Percentiles rank a stretch among this genome's conserved stretches.
These are phyloP conservation scores for Fraxinus platypoda DNA, from an alignment of 305 asterid genomes.

Conservation along the genomic window DNA sequence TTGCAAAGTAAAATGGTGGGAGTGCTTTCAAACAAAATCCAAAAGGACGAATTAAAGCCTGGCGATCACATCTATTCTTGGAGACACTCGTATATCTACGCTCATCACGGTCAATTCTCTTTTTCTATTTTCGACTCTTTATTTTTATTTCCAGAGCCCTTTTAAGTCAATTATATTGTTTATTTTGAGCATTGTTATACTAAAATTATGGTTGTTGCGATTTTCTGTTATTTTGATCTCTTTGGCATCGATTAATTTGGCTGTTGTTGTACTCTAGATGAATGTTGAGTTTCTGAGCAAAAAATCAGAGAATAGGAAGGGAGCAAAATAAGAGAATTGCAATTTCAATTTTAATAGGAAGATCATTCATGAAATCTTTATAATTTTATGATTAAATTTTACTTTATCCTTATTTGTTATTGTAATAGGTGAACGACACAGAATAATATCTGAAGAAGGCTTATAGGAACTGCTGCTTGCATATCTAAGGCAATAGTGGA, in stretches of 20 bases:
- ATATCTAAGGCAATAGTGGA: neutral
- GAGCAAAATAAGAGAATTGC: neutral
- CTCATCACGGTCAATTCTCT: slow-evolving; percentile 68
- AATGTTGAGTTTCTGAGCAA: neutral
- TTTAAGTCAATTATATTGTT: neutral
- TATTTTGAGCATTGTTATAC: neutral
- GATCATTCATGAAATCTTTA: neutral
- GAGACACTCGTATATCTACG: slow-evolving; percentile 75
- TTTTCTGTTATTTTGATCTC: neutral
- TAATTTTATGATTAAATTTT: neutral
- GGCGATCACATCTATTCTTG: slow-evolving; percentile 94
- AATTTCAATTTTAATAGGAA: neutral
- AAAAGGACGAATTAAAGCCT: slow-evolving; percentile 46
- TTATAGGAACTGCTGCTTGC: neutral
- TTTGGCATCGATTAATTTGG: slow-evolving; percentile 8
- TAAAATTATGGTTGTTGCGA: neutral
- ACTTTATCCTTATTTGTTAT: neutral
- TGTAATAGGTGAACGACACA: neutral
- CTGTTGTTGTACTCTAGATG: neutral
- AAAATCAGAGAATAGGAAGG: neutral
- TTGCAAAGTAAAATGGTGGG: slow-evolving; percentile 50
- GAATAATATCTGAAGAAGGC: neutral
- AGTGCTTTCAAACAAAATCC: slow-evolving; percentile 65
- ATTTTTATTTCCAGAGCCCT: neutral
- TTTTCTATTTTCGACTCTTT: neutral